Base-by-base conservation (phyloP, 164 flowering plant genomes). In the Nelumbo lutea region DNA sequence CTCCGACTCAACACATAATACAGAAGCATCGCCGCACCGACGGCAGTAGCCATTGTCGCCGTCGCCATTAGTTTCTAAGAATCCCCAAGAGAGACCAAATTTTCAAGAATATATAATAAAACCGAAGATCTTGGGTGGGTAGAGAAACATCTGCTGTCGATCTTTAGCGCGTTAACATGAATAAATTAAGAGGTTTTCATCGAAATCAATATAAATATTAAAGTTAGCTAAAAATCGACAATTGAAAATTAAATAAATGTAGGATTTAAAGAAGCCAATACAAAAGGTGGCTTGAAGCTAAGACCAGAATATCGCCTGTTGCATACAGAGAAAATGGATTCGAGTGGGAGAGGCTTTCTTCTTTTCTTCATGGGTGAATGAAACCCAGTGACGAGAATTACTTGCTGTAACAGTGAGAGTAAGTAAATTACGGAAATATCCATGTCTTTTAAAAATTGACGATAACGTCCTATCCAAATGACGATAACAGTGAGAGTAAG, bases 31-130 rank as follows among this genome's bases (percentile, higher is more conserved):
- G 84, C 88, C 7, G 86, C 90, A 27, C 88, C 93, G 4, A 87
- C 89, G 2, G 90, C 90, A 2, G 93, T 84, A 62, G 83, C 90
- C 87, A 84, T 70, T 66, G 88, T 72, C 59, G 78, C 86, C 46
- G 86, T 84, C 72, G 90, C 89, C 93, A 88, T 88, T n/a, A 56
- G 42, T 27, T 57, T 59, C 9, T 9, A 10, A 15, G n/a, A 67
- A 41, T 43, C 42, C 11, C 2, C 39, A 56, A 57, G 3, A 6
- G 39, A 3, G 1, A 66, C 27, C 68, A 60, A 55, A 66, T 43
- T 9, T 3, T 68, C 70, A 68, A 58, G 27, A 68, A 2, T 9
- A 38, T 14, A 13, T 56, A 55, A 55, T 59, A 58, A 15, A 58
- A 68, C 50, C 15, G 42, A 11, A 39, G 55, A 68, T 58, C 42